phyloP scores from a whole-genome alignment of 2,329 filamentous ascomycete genomes.

The Ceratocystis alfenasii region DNA sequence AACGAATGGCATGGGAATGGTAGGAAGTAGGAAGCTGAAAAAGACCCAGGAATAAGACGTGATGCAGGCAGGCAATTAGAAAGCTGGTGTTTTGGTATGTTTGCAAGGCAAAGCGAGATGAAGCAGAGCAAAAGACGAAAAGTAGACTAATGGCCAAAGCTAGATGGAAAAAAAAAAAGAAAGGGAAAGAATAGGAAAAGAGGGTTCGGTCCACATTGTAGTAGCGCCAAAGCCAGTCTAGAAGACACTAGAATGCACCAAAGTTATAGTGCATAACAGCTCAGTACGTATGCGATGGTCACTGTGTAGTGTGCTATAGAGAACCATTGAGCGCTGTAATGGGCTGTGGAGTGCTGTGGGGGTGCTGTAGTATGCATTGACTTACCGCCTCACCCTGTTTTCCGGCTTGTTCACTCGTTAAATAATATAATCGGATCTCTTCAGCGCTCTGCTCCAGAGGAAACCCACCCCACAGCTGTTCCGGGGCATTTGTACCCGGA shows the following conservation, averaged over 20 bases:
- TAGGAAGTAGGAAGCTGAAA: background rate
- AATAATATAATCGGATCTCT: slow-evolving; percentile 69
- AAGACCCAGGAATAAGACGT: background rate
- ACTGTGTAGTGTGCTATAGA: no score
- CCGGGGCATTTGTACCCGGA: slow-evolving; percentile 62
- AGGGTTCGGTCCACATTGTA: background rate
- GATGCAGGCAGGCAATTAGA: background rate
- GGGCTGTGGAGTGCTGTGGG: background rate
- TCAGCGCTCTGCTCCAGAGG: slow-evolving; percentile 77
- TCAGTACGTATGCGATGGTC: no score
- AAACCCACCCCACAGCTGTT: slow-evolving; percentile 70
- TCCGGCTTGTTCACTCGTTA: slow-evolving; percentile 45
- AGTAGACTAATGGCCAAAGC: background rate
- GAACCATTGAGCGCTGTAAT: no score
- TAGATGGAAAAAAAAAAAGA: background rate
- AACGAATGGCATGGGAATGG: background rate
- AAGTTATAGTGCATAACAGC: no score
- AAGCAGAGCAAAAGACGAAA: background rate
- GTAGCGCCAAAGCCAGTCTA: no score
- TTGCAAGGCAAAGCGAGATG: background rate
- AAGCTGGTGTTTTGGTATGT: background rate
- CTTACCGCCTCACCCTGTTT: slow-evolving; percentile 44
- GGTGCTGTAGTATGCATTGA: background rate
- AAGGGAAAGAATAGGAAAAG: slow-evolving; percentile 10
- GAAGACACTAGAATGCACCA: no score